phyloP scores from a whole-genome alignment of 179 eudicot species.

The Silene vulgaris region DNA sequence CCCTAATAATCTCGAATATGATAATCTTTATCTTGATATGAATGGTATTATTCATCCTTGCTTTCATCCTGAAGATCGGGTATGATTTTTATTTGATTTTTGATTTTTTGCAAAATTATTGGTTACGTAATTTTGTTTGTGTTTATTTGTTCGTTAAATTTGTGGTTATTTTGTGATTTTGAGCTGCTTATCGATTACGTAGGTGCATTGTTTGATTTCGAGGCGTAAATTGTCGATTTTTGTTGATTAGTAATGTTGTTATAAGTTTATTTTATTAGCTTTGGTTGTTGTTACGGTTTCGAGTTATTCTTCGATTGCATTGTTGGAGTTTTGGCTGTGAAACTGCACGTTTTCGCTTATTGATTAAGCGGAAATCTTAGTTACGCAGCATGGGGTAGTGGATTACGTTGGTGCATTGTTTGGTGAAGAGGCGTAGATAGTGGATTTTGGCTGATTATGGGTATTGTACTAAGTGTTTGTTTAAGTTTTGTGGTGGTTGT shows the following conservation, averaged over 20 bases:
- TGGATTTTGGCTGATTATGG: neutral
- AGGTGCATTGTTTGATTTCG: neutral
- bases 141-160: neutral
- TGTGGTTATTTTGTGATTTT: neutral
- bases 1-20: constrained; percentile 67
- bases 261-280: neutral
- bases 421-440: neutral
- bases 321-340: neutral
- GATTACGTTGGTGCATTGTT: neutral
- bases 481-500: neutral
- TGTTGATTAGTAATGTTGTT: neutral
- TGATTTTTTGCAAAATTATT: neutral
- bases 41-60: constrained; percentile 87
- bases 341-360: neutral
- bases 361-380: too few species aligned
- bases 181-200: neutral
- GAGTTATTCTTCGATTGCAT: neutral
- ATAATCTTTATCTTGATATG: constrained; percentile 79
- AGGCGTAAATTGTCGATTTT: neutral
- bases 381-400: neutral
- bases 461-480: neutral
- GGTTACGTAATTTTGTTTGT: neutral
- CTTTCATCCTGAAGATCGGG: constrained; percentile 85
- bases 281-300: neutral
- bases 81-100: constrained; percentile 19